Evolutionary conservation across 352 stramenopile genomes (phyloP).

Genomic region (Phytophthora kernoviae): DNA sequence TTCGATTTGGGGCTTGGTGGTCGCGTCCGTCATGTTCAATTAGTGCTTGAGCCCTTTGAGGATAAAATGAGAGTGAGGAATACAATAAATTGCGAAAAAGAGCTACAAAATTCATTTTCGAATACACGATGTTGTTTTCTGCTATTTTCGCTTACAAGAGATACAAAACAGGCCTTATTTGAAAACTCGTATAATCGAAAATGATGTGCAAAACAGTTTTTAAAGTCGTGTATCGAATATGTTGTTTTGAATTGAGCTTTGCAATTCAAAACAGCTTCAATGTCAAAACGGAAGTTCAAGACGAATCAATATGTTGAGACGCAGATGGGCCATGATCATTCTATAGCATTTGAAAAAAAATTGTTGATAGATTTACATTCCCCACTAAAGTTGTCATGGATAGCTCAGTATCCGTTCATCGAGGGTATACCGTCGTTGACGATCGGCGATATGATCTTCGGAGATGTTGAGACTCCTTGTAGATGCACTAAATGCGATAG

Average conservation of each 20-base stretch:
- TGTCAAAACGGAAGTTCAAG: neutral
- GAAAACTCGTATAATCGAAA: too few species aligned
- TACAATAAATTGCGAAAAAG: too few species aligned
- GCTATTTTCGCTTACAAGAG: too few species aligned
- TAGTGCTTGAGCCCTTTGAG: neutral
- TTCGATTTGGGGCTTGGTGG: neutral
- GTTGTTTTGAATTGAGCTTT: too few species aligned
- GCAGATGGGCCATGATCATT: neutral
- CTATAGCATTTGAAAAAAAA: neutral
- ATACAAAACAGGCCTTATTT: too few species aligned
- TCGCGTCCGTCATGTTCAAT: neutral
- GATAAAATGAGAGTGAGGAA: neutral
- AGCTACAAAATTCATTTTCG: neutral
- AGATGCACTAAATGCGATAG: neutral
- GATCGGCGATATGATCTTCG: constrained; percentile 16
- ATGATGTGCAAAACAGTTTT: too few species aligned
- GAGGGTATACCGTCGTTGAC: constrained; percentile 38
- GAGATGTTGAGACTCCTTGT: constrained; percentile 2
- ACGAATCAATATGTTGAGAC: too few species aligned
- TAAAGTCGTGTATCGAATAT: too few species aligned
- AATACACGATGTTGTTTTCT: too few species aligned
- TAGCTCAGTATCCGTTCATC: constrained; percentile 32
- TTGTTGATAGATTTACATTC: neutral
- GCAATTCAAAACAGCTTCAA: neutral
- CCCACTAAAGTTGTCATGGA: neutral